phyloP scores from a whole-genome alignment of 164 flowering plant genomes.

The Magnolia officinalis region DNA sequence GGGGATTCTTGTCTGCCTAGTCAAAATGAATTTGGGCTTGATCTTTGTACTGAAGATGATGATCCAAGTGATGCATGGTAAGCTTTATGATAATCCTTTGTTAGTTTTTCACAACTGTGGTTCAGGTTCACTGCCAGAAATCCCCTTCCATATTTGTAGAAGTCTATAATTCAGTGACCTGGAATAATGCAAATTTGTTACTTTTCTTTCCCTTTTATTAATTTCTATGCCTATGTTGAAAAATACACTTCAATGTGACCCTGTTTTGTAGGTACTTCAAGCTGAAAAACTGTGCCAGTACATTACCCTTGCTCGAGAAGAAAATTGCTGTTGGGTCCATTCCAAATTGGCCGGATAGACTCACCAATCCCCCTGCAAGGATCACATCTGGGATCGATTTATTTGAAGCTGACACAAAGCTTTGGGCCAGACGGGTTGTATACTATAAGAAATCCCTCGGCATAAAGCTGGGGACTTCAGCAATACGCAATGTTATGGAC shows the following conservation, averaged over 20 bases:
- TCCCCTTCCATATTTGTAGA: neutral
- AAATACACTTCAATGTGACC: neutral
- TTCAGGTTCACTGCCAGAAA: neutral
- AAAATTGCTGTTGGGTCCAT: constrained; percentile 64
- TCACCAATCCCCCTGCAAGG: constrained; percentile 65
- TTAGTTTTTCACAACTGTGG: neutral
- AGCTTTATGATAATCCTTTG: constrained; percentile 4
- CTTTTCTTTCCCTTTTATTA: neutral
- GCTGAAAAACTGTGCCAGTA: constrained; percentile 73
- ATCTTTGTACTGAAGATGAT: constrained; percentile 65
- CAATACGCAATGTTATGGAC: constrained; percentile 92
- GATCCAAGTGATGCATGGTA: constrained; percentile 94
- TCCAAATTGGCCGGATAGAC: constrained; percentile 89
- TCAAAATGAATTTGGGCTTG: constrained; percentile 85
- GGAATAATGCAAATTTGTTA: neutral
- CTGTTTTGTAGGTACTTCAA: constrained; percentile 63
- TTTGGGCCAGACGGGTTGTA: constrained; percentile 83
- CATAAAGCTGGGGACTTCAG: constrained; percentile 72
- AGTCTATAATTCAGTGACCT: neutral
- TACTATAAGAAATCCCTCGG: constrained; percentile 78
- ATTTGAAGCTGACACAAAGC: constrained; percentile 80
- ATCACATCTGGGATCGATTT: constrained; percentile 66
- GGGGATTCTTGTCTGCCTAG: constrained; percentile 75
- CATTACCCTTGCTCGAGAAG: constrained; percentile 50
- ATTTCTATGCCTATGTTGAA: neutral